These are phyloP conservation scores for Quercus wislizeni DNA, from an alignment of 306 rosid genomes.

Conservation along the genomic window DNA sequence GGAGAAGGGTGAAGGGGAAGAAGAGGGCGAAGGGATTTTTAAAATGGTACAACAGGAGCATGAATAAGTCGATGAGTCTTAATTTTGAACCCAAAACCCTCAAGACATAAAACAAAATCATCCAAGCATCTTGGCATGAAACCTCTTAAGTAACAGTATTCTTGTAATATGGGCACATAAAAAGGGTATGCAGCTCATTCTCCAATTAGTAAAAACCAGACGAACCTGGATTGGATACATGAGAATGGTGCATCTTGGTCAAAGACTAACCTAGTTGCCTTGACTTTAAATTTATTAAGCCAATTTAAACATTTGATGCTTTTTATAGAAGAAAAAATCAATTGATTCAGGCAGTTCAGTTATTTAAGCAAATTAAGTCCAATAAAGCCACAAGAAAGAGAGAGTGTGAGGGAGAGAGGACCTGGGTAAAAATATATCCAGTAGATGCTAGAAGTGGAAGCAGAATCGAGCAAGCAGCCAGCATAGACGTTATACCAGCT, in stretches of 20 bases:
- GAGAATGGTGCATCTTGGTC: not conserved
- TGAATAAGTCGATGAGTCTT: not conserved
- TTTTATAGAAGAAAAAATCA: not conserved
- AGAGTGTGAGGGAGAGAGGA: conserved; percentile 27
- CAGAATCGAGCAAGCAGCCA: conserved; percentile 84
- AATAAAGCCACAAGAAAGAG: not conserved
- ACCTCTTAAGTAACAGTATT: not conserved
- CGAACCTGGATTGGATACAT: no score
- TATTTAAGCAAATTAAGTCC: conserved; percentile 3
- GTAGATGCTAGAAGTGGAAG: conserved; percentile 89
- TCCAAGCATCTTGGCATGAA: not conserved
- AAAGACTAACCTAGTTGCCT: not conserved
- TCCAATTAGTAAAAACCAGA: no score
- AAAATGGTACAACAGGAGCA: not conserved
- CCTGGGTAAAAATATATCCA: conserved; percentile 88
- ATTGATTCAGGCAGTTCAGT: no score
- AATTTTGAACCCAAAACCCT: not conserved
- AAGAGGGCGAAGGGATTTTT: not conserved
- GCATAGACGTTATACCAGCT: conserved; percentile 94
- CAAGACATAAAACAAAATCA: not conserved
- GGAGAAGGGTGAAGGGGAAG: not conserved
- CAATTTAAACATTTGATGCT: not conserved
- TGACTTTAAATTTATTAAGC: no score
- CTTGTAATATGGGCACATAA: not conserved
- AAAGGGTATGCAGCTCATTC: not conserved